Percentiles rank a stretch among this genome's conserved stretches.
Evolutionary conservation across 257 asterid species (phyloP).

Genomic region (Plantago ovata): DNA sequence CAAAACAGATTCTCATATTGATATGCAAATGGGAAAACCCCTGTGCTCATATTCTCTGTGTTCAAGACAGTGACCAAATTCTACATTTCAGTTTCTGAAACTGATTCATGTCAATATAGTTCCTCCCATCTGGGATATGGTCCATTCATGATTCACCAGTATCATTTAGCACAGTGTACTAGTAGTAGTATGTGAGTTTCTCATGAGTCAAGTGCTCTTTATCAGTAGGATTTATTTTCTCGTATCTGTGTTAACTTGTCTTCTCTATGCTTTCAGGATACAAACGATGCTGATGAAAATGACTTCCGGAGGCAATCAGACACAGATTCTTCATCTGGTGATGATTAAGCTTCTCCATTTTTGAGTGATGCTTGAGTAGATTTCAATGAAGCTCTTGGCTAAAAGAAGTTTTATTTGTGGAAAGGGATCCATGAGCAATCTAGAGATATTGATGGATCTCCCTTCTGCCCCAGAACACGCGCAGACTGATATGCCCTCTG

Average conservation of each 20-base stretch:
- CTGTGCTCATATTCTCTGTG: too few relatives aligned
- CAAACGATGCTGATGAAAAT: constrained; percentile 31
- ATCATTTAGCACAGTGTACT: too few relatives aligned
- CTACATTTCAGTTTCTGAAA: too few relatives aligned
- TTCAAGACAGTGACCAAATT: too few relatives aligned
- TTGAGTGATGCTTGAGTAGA: background rate
- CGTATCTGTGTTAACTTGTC: background rate
- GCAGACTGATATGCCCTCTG: too few relatives aligned
- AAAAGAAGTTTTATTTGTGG: constrained; percentile 4
- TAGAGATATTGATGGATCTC: too few relatives aligned
- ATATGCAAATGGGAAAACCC: too few relatives aligned
- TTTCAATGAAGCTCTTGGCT: constrained; percentile 4
- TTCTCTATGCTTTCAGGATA: constrained; percentile 36
- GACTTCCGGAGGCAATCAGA: constrained; percentile 44
- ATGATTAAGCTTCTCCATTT: constrained; percentile 29
- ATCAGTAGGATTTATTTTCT: background rate
- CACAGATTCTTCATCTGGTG: constrained; percentile 54
- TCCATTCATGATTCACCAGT: too few relatives aligned
- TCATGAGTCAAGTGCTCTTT: background rate
- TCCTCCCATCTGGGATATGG: too few relatives aligned
- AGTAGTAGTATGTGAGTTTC: background rate
- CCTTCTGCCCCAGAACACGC: too few relatives aligned
- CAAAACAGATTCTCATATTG: too few relatives aligned
- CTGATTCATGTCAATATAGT: too few relatives aligned
- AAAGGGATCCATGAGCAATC: background rate